Evolutionary conservation across 2,329 filamentous ascomycete species (phyloP), one percentile per base, ranked within the genome.

Genomic region (Phyllosticta ampelicida): DNA sequence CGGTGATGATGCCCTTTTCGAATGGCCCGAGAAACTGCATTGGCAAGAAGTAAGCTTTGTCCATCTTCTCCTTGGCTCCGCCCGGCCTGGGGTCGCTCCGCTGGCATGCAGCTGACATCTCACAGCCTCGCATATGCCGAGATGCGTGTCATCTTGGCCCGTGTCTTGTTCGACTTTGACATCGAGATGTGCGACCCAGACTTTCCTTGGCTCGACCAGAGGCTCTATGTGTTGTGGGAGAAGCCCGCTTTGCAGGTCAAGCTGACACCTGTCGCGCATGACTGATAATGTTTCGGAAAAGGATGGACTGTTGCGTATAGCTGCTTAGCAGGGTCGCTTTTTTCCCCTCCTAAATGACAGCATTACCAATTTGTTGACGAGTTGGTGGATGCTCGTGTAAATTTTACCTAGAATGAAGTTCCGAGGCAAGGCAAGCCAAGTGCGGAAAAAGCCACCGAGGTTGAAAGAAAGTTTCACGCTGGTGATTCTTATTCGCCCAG

Each of bases 141-240:
- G 60, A 68, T 72, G 63, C 64, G 70, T 3, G 50, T 76, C 2
- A 69, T 73, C 2, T 59, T 77, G 19, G 66, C 73, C 2, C 72
- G 71, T 58, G 48, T 76, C 29, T 29, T 76, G 3, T 76, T 65
- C 63, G 64, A 65, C 1, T 77, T 76, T 57, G 71, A 77, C 61
- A 54, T 74, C 20, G 64, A 70, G 59, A 61, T 72, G 23, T 60
- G 65, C 11, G 56, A 64, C 10, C 53, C 60, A 36, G 62, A 70
- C 48, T 50, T 63, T 1, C 69, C 78, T 56, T 80, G 76, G 75
- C 62, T 73, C 28, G 51, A 52, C 6, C 69, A 72, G 60, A 64
- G 66, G 28, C 60, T 66, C 9, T 72, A 65, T 58, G 62, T 61
- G 44, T 56, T 73, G 5, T 73, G 69, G 69, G 65, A 68, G 36